Conservation (phyloP, 192 early-diverging fungal species). For the Coemansia furcata region DNA sequence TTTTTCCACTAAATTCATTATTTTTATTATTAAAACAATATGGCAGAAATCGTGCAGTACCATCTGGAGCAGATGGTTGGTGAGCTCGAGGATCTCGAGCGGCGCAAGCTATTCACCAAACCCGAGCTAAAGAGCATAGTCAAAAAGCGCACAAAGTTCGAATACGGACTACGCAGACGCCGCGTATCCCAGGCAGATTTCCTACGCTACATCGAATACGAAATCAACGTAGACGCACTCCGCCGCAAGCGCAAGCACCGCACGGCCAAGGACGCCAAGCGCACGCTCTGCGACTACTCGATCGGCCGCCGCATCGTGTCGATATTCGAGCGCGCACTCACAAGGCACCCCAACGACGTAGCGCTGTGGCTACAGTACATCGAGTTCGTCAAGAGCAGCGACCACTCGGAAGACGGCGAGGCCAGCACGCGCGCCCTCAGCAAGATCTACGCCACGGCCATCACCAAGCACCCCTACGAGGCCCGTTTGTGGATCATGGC, state of each 20-base stretch:
- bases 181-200: slow-evolving; percentile 73
- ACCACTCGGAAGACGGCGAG: slow-evolving; percentile 12
- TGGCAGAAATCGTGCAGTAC: slow-evolving; percentile 89
- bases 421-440: slow-evolving; percentile 59
- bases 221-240: slow-evolving; percentile 85
- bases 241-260: slow-evolving; percentile 75
- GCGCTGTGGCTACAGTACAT: slow-evolving; percentile 91
- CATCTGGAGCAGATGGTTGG: slow-evolving; percentile 92
- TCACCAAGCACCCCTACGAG: slow-evolving; percentile 83
- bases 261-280: slow-evolving; percentile 9
- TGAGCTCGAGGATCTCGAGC: slow-evolving; percentile 87
- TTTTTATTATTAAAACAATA: slow-evolving; percentile 18
- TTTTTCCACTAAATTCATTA: not conserved
- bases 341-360: slow-evolving; percentile 75
- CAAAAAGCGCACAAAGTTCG: slow-evolving; percentile 84
- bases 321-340: slow-evolving; percentile 77
- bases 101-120: slow-evolving; percentile 75
- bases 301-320: slow-evolving; percentile 71
- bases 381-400: slow-evolving; percentile 64
- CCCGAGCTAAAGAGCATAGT: slow-evolving; percentile 84
- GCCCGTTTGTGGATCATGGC: slow-evolving; percentile 88
- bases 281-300: slow-evolving; percentile 74
- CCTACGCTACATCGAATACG: slow-evolving; percentile 93
- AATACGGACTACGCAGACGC: slow-evolving; percentile 82
- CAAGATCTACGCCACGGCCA: slow-evolving; percentile 76